Evolutionary conservation across 257 asterid species (phyloP), one percentile per base, ranked within the genome.

Genomic region (Thymus mandschuricus): DNA sequence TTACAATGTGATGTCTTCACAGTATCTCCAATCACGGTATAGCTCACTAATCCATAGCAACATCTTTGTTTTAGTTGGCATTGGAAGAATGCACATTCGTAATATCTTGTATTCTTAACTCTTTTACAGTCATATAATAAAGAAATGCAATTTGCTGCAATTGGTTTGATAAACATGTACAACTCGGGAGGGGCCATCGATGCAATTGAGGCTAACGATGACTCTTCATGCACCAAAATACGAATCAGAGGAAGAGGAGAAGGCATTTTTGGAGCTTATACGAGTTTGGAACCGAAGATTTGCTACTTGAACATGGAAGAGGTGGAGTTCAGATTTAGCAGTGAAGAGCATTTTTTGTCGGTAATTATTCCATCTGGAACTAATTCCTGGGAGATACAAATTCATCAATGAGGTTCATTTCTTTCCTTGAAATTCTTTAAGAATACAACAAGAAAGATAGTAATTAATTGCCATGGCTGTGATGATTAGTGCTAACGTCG

Each of bases 131-230:
- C 70, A 43, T 84, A 84, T 60, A 73, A 64, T 72, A 66, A 66
- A 38, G 71, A 65, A 45, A 34, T 75, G 11, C 67, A 78, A 35
- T 87, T 87, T 60, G 90, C 90, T 6, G 83, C 87, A 0, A 50
- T 87, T 31, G 90, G 89, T 15, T 71, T 85, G 76, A 73, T 81
- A 40, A 81, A 85, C 63, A 87, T 83, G 93, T 87, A 83, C 83
- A 87, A 87, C 66, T 79, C 83, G 1, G 90, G 88, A 68, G 93
- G 93, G 3, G 88, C 90, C 28, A 10, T 79, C 38, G 65, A 76
- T 52, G 77, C 76, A 12, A 52, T 82, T 33, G 83, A 85, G 56
- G 83, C 54, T 2, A 69, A 35, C 10, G 54, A 67, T 3, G 81
- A 58, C 54, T 46, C 75, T 52, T 80, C 48, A 3, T 27, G 33